Conservation (phyloP, 257 asterid species). For the Petunia axillaris region DNA sequence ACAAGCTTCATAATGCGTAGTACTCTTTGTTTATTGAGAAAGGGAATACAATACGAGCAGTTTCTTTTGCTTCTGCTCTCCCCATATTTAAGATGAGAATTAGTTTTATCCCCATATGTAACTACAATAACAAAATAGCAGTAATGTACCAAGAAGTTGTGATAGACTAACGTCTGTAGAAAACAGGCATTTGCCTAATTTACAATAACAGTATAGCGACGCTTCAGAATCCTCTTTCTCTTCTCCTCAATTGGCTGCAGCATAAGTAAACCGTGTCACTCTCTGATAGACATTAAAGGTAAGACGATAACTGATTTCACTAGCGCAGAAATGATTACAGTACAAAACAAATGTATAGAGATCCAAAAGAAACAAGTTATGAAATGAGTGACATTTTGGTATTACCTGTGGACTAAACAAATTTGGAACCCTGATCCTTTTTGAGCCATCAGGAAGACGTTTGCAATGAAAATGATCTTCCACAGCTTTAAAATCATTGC, state of each 20-base stretch:
- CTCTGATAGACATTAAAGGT: not conserved
- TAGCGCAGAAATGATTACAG: not conserved
- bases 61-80: not conserved
- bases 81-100: not conserved
- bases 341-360: not conserved
- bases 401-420: slow-evolving; percentile 34
- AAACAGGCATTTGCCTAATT: slow-evolving; percentile 18
- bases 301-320: not conserved
- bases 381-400: not conserved
- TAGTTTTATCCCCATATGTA: not conserved
- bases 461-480: slow-evolving; percentile 29
- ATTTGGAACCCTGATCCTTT: slow-evolving; percentile 27
- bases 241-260: slow-evolving; percentile 27
- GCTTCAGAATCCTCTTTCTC: slow-evolving; percentile 8
- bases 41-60: not conserved
- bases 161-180: not conserved
- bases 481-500: not conserved
- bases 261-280: not conserved
- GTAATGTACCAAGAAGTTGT: not conserved
- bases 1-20: not conserved
- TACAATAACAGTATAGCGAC: slow-evolving; percentile 19
- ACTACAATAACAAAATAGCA: not conserved
- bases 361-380: not conserved
- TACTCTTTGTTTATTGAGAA: not conserved
- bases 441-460: slow-evolving; percentile 35